phyloP scores from a whole-genome alignment of 2,329 filamentous ascomycete species.

The Pyricularia grisea region DNA sequence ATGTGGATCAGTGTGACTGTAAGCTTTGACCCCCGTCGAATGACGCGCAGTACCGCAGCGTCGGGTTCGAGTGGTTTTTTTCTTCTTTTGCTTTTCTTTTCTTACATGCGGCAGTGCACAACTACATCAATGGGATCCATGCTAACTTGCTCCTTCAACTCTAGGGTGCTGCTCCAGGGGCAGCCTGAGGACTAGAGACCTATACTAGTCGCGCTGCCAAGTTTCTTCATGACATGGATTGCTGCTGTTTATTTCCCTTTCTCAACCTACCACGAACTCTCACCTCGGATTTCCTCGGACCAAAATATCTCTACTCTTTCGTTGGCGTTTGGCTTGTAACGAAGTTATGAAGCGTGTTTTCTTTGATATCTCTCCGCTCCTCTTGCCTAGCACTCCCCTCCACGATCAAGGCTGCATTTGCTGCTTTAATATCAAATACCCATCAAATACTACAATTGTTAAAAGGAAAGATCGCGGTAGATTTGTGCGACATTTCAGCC shows the following conservation, averaged over 20 bases:
- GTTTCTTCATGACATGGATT: neutral
- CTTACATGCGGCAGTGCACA: no score
- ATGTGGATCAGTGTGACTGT: slow-evolving; percentile 1
- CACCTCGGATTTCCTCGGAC: neutral
- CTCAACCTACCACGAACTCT: neutral
- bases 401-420: neutral
- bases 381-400: neutral
- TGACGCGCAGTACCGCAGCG: neutral
- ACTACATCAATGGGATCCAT: neutral
- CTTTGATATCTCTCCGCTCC: neutral
- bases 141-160: neutral
- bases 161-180: slow-evolving; percentile 2
- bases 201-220: neutral
- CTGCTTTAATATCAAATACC: neutral
- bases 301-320: neutral
- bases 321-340: neutral
- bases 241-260: neutral
- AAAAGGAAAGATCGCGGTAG: neutral
- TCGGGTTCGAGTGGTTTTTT: neutral
- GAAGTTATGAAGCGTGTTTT: neutral
- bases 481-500: neutral
- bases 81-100: no score
- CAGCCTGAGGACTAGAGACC: neutral
- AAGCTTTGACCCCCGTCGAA: neutral
- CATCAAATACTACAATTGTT: neutral